Base-by-base conservation (phyloP, 108 stramenopile genomes). In the Parietichytrium sp. region DNA sequence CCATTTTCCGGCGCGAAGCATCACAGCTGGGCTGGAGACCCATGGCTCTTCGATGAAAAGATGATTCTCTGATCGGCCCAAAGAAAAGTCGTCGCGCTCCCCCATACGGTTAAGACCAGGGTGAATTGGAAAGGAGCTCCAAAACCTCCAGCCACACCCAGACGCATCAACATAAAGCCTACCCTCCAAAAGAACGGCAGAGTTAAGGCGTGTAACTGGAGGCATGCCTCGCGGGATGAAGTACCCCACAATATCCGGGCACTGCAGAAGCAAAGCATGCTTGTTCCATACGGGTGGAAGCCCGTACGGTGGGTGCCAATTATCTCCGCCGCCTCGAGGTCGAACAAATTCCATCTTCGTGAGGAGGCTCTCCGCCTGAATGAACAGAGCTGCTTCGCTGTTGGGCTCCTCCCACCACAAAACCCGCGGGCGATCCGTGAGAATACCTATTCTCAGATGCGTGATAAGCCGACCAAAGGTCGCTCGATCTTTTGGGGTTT, bases 371-470 rank as follows among this genome's bases (percentile, higher is more conserved):
- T 72, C 61, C 20, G 61, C 61, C 10, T 33, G 6, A 25, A 72
- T 8, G 20, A 72, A 72, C 18, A 72, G 20, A 7, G 61, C 61
- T 6, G 61, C 61, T 20, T 72, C 61, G n/a, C 38, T 45, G 29
- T 25, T 33, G 8, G 61, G 61, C 42, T 72, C 61, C 20, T 72
- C 61, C 61, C 61, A 72, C 61, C 61, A 72, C 61, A 72, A 27
- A 6, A 72, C 20, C 0, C 61, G 61, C 42, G 61, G 61, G 6
- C 61, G 61, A 45, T 72, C 61, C 23, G 61, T 42, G 16, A 72
- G 20, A 20, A 72, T 72, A 6, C 61, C 61, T 1, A 72, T 72
- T n/a, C 61, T 33, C 10, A 72, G 61, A 0, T 42, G 61, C 16
- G 61, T 72, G 23, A 72, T 45, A 12, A 72, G 61, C 33, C 61